Conservation (phyloP, 2,329 filamentous ascomycete species). For the Sclerotinia minor region DNA sequence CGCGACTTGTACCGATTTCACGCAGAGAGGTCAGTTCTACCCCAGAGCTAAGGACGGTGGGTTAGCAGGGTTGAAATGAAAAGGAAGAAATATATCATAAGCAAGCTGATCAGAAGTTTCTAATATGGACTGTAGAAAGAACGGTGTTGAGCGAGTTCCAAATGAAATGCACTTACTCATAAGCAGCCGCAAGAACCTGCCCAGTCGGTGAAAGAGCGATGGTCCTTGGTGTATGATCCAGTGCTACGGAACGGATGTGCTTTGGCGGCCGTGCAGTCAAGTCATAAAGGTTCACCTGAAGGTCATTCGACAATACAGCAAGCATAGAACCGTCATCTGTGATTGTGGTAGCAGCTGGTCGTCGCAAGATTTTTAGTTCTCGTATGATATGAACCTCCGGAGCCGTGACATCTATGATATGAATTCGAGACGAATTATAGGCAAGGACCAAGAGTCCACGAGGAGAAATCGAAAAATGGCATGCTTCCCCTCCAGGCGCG, state of each 20-base stretch:
- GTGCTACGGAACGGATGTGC: slow-evolving; percentile 70
- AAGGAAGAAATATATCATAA: background rate
- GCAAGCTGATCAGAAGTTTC: background rate
- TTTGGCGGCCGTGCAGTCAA: slow-evolving; percentile 64
- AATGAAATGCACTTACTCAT: slow-evolving; percentile 52
- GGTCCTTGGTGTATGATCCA: slow-evolving; percentile 76
- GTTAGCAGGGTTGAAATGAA: slow-evolving; percentile 11
- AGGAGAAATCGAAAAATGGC: slow-evolving; percentile 79
- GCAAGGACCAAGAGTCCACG: slow-evolving; percentile 73
- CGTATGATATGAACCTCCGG: slow-evolving; percentile 64
- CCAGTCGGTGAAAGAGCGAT: slow-evolving; percentile 81
- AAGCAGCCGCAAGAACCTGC: slow-evolving; percentile 79
- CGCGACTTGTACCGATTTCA: slow-evolving; percentile 60
- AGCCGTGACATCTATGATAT: slow-evolving; percentile 68
- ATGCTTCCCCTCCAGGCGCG: slow-evolving; percentile 76
- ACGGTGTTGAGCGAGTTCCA: too few species aligned
- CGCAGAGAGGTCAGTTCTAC: slow-evolving; percentile 82
- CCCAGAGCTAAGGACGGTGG: slow-evolving; percentile 49
- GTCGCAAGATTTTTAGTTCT: slow-evolving; percentile 76
- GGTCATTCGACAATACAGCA: slow-evolving; percentile 77
- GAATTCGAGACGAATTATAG: slow-evolving; percentile 82
- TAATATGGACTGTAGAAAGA: background rate
- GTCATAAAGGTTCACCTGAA: slow-evolving; percentile 85
- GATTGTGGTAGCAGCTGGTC: slow-evolving; percentile 75
- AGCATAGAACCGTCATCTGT: slow-evolving; percentile 74